Evolutionary conservation across 805 yeast species (phyloP).

Genomic region (Cyberlindnera veronae): DNA sequence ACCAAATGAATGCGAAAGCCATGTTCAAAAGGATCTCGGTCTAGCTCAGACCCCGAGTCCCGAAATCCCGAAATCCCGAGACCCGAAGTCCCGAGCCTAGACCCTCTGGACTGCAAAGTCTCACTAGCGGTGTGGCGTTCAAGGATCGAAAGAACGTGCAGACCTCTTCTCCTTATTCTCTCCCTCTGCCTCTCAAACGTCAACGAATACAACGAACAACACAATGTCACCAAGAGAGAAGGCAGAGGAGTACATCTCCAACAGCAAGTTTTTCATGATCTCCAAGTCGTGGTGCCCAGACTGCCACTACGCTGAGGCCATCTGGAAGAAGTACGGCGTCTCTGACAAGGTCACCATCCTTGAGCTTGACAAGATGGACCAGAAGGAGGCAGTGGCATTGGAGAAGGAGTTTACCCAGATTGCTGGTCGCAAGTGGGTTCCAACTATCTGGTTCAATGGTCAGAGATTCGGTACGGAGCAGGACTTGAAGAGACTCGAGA

Average conservation of each 20-base stretch:
- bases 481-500: constrained; percentile 34
- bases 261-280: constrained; percentile 51
- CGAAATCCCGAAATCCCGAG: no score
- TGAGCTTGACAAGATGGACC: constrained; percentile 56
- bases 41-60: no score
- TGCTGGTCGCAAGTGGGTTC: constrained; percentile 65
- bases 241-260: constrained; percentile 45
- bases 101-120: no score
- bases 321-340: constrained; percentile 54
- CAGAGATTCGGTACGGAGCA: constrained; percentile 55
- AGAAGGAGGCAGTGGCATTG: constrained; percentile 46
- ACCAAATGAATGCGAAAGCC: no score
- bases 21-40: no score
- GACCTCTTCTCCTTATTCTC: neutral
- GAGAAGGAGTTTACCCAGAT: constrained; percentile 54
- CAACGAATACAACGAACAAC: neutral
- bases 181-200: neutral
- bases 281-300: constrained; percentile 81
- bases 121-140: neutral
- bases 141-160: no score
- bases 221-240: constrained; percentile 10
- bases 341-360: constrained; percentile 47
- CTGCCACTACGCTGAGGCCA: constrained; percentile 57
- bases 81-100: no score
- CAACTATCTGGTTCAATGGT: constrained; percentile 61